Conservation (phyloP, 192 early-diverging fungal genomes). For the Rhizophagus clarus region DNA sequence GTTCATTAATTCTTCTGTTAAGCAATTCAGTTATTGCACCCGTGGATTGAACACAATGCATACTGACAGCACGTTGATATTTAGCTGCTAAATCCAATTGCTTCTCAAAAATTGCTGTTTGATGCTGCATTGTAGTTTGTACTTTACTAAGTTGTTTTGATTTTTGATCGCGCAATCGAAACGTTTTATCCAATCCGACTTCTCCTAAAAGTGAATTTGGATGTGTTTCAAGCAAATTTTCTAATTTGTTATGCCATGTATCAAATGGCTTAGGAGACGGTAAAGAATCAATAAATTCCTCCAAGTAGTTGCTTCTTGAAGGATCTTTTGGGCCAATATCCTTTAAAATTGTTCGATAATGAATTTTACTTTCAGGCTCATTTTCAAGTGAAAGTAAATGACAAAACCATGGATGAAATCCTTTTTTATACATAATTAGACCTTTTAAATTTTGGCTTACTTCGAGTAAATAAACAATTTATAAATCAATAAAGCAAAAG, state of each 20-base stretch:
- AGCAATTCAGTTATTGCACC: slow-evolving; percentile 36
- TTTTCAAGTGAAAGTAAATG: slow-evolving; percentile 23
- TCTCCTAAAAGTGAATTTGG: slow-evolving; percentile 60
- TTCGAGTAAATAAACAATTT: slow-evolving; percentile 18
- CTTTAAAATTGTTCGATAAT: slow-evolving; percentile 21
- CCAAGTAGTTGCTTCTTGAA: slow-evolving; percentile 17
- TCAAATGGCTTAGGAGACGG: slow-evolving; percentile 37
- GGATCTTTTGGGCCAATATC: not conserved
- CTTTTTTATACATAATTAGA: slow-evolving; percentile 3
- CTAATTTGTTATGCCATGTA: slow-evolving; percentile 38
- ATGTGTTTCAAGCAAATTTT: slow-evolving; percentile 39
- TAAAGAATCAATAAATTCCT: slow-evolving; percentile 28
- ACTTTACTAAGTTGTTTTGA: slow-evolving; percentile 41
- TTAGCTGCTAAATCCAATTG: slow-evolving; percentile 76
- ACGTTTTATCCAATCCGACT: slow-evolving; percentile 65
- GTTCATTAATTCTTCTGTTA: slow-evolving; percentile 30
- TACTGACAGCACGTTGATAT: slow-evolving; percentile 60
- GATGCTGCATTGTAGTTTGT: slow-evolving; percentile 49
- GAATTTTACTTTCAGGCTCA: slow-evolving; percentile 9
- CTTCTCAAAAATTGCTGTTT: slow-evolving; percentile 56
- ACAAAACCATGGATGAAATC: slow-evolving; percentile 31
- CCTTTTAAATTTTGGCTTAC: slow-evolving; percentile 25
- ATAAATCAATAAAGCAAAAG: slow-evolving; percentile 40
- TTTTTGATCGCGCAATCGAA: slow-evolving; percentile 43
- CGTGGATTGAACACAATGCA: slow-evolving; percentile 78